Evolutionary conservation across 768 basidiomycete genomes (phyloP).

Genomic region (Lactifluus piperatus): DNA sequence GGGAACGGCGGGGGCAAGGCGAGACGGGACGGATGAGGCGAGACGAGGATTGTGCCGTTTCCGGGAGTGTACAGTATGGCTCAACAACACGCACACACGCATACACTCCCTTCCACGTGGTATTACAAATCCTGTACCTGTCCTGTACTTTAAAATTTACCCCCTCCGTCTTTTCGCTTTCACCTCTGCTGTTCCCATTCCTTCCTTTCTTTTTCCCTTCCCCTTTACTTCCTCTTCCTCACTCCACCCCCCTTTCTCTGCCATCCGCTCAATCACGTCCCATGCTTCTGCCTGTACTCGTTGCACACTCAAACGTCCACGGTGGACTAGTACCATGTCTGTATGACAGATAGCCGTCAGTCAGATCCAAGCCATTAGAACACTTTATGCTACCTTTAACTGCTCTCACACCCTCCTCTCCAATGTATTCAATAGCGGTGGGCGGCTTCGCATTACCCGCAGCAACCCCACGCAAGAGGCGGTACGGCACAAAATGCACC

Average conservation of each 20-base stretch:
- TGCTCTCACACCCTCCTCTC: conserved; percentile 46
- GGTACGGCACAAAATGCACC: conserved; percentile 66
- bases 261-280: conserved; percentile 49
- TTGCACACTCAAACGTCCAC: conserved; percentile 85
- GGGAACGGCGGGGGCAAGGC: not conserved
- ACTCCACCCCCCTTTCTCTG: conserved; percentile 75
- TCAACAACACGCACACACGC: not conserved
- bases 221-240: conserved; percentile 22
- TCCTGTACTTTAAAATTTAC: too few species aligned
- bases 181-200: not conserved
- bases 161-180: not conserved
- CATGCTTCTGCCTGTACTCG: conserved; percentile 61
- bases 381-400: conserved; percentile 43
- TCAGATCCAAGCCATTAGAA: not conserved
- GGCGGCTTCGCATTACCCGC: conserved; percentile 33
- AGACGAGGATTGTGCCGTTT: conserved; percentile 13
- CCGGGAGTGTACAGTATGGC: not conserved
- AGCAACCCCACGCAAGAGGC: conserved; percentile 61
- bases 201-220: not conserved
- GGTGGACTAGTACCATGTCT: conserved; percentile 74
- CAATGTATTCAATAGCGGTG: conserved; percentile 57
- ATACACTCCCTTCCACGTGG: not conserved
- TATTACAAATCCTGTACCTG: not conserved
- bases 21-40: not conserved
- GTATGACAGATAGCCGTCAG: conserved; percentile 2